phyloP scores from a whole-genome alignment of 306 rosid genomes.

The Abrus pulchellus region DNA sequence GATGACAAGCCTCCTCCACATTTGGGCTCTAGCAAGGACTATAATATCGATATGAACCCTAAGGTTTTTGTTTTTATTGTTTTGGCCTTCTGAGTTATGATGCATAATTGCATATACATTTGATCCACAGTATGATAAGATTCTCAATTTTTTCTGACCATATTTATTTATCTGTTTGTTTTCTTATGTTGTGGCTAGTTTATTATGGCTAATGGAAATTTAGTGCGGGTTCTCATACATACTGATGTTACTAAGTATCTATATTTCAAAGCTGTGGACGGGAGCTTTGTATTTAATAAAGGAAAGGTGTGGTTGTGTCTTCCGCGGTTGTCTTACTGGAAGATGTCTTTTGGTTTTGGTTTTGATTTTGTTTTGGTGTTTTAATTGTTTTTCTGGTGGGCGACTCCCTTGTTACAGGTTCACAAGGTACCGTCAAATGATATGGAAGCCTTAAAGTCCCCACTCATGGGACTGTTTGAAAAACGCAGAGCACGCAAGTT shows the following conservation, averaged over 20 bases:
- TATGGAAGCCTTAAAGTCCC: conserved; percentile 93
- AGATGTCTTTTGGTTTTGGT: not conserved
- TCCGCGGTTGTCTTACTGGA: not conserved
- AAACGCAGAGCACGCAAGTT: conserved; percentile 97
- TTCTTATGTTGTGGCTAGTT: conserved; percentile 59
- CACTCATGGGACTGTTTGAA: conserved; percentile 97
- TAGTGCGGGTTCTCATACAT: conserved; percentile 95
- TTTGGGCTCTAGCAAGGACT: conserved; percentile 95
- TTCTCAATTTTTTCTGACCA: conserved; percentile 18
- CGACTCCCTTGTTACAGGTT: conserved; percentile 60
- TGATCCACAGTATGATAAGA: not conserved
- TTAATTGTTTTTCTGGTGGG: conserved; percentile 36
- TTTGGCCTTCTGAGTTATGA: conserved; percentile 3
- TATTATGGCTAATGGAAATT: conserved; percentile 97
- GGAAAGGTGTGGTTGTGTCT: conserved; percentile 65
- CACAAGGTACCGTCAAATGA: conserved; percentile 95
- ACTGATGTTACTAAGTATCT: conserved; percentile 97
- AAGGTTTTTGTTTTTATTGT: conserved; percentile 58
- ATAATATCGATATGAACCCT: conserved; percentile 95
- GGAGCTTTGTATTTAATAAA: conserved; percentile 73
- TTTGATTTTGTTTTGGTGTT: conserved; percentile 1
- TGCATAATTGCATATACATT: not conserved
- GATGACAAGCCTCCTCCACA: conserved; percentile 83
- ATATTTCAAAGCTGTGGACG: conserved; percentile 93
- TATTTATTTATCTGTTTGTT: not conserved